phyloP scores from a whole-genome alignment of 768 basidiomycete genomes.

The Rhodotorula kratochvilovae region DNA sequence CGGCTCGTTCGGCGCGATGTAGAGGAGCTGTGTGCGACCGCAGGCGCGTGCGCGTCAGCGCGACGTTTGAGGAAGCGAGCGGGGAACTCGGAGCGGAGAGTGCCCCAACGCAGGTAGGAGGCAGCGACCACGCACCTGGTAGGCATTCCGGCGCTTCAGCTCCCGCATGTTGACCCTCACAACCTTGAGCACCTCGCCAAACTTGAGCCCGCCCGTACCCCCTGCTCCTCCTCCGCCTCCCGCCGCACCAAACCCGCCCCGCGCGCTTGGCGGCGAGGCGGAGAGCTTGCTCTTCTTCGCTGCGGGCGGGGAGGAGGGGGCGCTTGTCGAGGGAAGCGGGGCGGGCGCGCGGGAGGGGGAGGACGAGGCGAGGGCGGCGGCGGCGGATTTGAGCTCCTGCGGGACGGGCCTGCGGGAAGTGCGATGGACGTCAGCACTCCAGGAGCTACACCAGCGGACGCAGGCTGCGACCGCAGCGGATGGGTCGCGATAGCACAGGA shows the following conservation, averaged over 20 bases:
- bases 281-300: slow-evolving; percentile 13
- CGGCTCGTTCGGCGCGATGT: not conserved
- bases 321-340: not conserved
- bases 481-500: too few species aligned
- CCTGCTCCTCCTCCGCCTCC: not conserved
- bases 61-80: too few species aligned
- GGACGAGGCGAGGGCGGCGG: not conserved
- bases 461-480: too few species aligned
- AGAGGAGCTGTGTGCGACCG: slow-evolving; percentile 6
- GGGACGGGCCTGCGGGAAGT: slow-evolving; percentile 11
- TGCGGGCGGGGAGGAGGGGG: not conserved
- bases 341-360: not conserved
- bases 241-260: slow-evolving; percentile 6
- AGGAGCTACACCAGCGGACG: too few species aligned
- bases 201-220: slow-evolving; percentile 1
- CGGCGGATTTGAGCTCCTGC: slow-evolving; percentile 1
- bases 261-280: not conserved
- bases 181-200: slow-evolving; percentile 26
- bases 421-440: not conserved
- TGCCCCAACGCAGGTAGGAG: too few species aligned
- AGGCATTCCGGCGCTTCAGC: slow-evolving; percentile 29
- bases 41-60: too few species aligned
- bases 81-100: too few species aligned
- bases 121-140: slow-evolving; percentile 36
- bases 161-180: slow-evolving; percentile 30